Conservation (phyloP, 768 basidiomycete genomes). For the Trametes cinnabarina region DNA sequence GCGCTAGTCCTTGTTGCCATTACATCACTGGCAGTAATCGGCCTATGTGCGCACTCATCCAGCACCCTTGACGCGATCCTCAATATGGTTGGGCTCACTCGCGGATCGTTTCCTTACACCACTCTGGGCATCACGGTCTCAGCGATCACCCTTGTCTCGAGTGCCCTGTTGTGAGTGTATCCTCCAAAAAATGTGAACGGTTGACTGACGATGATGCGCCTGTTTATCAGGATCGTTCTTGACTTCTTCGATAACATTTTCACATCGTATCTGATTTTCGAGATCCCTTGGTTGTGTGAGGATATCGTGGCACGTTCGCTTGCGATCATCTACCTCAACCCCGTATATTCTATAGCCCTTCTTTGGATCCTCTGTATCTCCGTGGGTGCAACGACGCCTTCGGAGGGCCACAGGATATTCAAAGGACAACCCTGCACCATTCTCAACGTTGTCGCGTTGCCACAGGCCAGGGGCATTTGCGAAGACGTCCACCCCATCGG, state of each 20-base stretch:
- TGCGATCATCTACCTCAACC: not conserved
- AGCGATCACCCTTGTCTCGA: not conserved
- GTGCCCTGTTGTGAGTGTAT: not conserved
- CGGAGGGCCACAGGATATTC: slow-evolving; percentile 3
- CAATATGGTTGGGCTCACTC: not conserved
- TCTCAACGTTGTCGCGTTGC: not conserved
- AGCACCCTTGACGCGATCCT: slow-evolving; percentile 1
- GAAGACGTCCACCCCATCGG: slow-evolving; percentile 6
- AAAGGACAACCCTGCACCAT: not conserved
- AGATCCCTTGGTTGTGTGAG: slow-evolving; percentile 5
- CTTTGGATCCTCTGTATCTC: slow-evolving; percentile 8
- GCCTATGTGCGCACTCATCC: slow-evolving; percentile 6
- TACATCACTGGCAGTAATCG: not conserved
- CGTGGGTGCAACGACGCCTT: slow-evolving; percentile 3
- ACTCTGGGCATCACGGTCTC: slow-evolving; percentile 2
- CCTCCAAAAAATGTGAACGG: too few species aligned
- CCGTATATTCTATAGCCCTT: not conserved
- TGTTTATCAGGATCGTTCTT: not conserved
- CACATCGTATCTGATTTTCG: slow-evolving; percentile 2
- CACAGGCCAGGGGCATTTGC: not conserved
- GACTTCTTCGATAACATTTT: slow-evolving; percentile 6
- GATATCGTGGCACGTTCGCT: not conserved
- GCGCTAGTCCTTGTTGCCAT: not conserved
- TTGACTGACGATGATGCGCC: too few species aligned
- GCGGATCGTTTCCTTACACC: not conserved